Evolutionary conservation across 73 alveolate genomes (phyloP).

Genomic region (Paramecium biaurelia): DNA sequence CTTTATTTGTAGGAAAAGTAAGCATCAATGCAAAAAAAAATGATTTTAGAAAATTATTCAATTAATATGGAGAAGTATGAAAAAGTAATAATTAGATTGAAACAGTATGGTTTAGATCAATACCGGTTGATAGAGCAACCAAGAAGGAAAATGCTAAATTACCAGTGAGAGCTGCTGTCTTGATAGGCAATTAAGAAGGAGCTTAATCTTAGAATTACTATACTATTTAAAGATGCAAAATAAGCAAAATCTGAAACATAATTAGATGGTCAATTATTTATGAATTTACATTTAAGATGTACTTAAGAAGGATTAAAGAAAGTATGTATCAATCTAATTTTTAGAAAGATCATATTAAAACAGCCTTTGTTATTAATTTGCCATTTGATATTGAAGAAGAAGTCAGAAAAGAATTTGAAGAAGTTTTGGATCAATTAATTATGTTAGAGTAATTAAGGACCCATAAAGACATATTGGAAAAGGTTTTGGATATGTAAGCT

Average conservation of each 20-base stretch:
- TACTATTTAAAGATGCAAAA: conserved; percentile 65
- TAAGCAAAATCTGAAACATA: conserved; percentile 66
- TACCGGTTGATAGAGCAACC: conserved; percentile 68
- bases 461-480: conserved; percentile 76
- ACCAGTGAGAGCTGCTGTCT: conserved; percentile 75
- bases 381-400: conserved; percentile 82
- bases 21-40: conserved; percentile 64
- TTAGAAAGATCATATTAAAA: conserved; percentile 64
- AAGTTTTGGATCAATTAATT: conserved; percentile 71
- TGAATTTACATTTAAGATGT: conserved; percentile 81
- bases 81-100: conserved; percentile 45
- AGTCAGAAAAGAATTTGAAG: conserved; percentile 72
- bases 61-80: conserved; percentile 71
- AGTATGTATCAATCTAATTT: neutral
- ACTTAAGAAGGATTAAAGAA: conserved; percentile 64
- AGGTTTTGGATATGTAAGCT: conserved; percentile 82
- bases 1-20: conserved; percentile 85
- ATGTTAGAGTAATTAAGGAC: conserved; percentile 82
- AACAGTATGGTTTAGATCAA: conserved; percentile 82
- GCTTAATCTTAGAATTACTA: conserved; percentile 76
- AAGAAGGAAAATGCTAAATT: conserved; percentile 48
- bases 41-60: conserved; percentile 68
- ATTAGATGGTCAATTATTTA: conserved; percentile 69
- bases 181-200: conserved; percentile 62
- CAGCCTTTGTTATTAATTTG: conserved; percentile 81